Conservation (phyloP, 495 filamentous ascomycete genomes). For the Pyronema omphalodes region DNA sequence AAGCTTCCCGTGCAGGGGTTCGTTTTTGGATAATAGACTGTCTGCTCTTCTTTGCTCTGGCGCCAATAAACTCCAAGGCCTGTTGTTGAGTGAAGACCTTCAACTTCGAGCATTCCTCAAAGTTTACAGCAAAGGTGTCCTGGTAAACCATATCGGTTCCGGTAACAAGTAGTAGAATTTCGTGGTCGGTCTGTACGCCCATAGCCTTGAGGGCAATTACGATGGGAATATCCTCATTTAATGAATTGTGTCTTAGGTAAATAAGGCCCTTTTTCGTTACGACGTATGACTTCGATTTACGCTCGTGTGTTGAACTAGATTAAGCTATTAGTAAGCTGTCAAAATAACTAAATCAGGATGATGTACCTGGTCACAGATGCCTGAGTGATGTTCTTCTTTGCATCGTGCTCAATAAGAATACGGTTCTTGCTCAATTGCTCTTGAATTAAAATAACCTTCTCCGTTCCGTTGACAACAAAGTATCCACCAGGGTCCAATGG, state of each 20-base stretch:
- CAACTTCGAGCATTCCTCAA: constrained; percentile 69
- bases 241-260: constrained; percentile 75
- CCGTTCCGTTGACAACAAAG: constrained; percentile 69
- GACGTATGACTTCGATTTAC: constrained; percentile 94
- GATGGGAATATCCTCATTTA: constrained; percentile 82
- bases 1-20: constrained; percentile 66
- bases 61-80: constrained; percentile 77
- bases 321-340: not conserved
- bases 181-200: constrained; percentile 81
- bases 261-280: constrained; percentile 80
- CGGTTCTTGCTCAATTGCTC: constrained; percentile 97
- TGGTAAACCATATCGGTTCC: constrained; percentile 74
- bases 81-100: constrained; percentile 82
- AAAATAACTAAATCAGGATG: not conserved
- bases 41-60: constrained; percentile 51
- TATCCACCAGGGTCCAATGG: constrained; percentile 92
- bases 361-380: constrained; percentile 72
- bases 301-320: constrained; percentile 76
- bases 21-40: constrained; percentile 29
- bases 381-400: constrained; percentile 77
- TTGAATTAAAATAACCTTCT: constrained; percentile 96
- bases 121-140: constrained; percentile 83
- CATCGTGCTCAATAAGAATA: constrained; percentile 85
- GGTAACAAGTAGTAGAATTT: constrained; percentile 74
- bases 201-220: constrained; percentile 82